Evolutionary conservation across 768 basidiomycete species (phyloP), one percentile per base, ranked within the genome.

Genomic region (Rhizopogon rudus): DNA sequence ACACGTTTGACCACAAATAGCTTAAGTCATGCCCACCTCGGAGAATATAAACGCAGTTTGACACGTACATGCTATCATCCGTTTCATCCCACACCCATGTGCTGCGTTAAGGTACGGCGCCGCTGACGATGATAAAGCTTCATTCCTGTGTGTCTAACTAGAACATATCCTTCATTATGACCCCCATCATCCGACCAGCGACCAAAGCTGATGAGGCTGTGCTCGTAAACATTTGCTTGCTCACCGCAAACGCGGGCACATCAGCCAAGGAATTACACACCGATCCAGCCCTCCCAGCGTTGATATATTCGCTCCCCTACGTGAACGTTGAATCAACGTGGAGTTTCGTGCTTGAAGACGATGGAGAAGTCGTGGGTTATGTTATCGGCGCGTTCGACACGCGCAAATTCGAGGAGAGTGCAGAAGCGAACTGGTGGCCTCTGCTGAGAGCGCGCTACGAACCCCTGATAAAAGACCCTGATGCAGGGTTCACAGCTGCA

Each of bases 271-370:
- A 61, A 39, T 72, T 83, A 29, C 86, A 90, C 70, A 79, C 81
- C 40, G 78, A 76, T 60, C 73, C 73, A 12, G 84, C 87, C 60
- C 81, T 91, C 35, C 84, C 81, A 10, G 88, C 89, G 5, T 75
- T 90, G 42, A 75, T 86, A 42, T 91, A 84, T 63, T 84, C 89
- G 3, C 78, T 88, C 44, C 90, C 90, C 2, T 92, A 92, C 68
- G 77, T 88, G 55, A 81, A 81, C 52, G 69, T 87, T 14, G 77
- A 72, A 6, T 60, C 63, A 52, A 83, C 84, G 22, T 90, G 82
- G 79, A 88, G 80, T 10, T 92, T 88, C 66, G 88, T 91, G 41
- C 70, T 93, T 65, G 83, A 81, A 41, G 82, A 85, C 44, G 74
- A 77, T 40, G 61, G 64, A 44, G 44, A 63, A 28, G 80, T 85